Percentiles rank a stretch among this genome's conserved stretches.
phyloP scores from a whole-genome alignment of 805 yeast species.

The Metschnikowia dekortorum region DNA sequence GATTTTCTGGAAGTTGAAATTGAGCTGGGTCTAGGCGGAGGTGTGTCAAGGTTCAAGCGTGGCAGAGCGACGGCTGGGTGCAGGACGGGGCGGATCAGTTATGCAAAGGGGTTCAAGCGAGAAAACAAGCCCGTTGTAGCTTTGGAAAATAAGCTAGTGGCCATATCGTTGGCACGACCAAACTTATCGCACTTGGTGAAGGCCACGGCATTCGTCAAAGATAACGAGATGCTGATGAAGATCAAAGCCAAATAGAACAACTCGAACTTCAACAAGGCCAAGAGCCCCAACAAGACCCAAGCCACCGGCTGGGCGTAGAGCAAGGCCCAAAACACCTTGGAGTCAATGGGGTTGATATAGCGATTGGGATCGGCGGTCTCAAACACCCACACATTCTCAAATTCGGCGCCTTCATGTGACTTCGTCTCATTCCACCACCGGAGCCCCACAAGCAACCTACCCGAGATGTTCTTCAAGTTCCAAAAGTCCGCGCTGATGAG shows the following conservation, averaged over 20 bases:
- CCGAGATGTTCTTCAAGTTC: conserved; percentile 88
- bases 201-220: conserved; percentile 81
- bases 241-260: conserved; percentile 63
- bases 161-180: conserved; percentile 72
- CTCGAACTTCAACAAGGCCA: conserved; percentile 76
- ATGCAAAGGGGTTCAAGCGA: conserved; percentile 43
- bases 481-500: conserved; percentile 87
- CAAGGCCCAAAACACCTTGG: conserved; percentile 82
- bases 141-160: conserved; percentile 51
- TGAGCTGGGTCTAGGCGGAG: no score
- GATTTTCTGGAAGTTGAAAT: no score
- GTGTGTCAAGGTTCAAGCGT: no score
- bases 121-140: conserved; percentile 45
- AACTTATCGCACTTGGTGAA: conserved; percentile 91
- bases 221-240: conserved; percentile 63
- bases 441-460: conserved; percentile 83
- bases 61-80: no score
- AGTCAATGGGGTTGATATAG: conserved; percentile 84
- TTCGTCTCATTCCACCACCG: conserved; percentile 92
- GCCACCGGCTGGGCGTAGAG: conserved; percentile 68
- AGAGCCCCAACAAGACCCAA: conserved; percentile 70
- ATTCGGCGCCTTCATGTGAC: conserved; percentile 34
- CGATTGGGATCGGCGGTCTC: conserved; percentile 75
- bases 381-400: conserved; percentile 77
- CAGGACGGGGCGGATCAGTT: background rate